Percentiles rank a stretch among this genome's conserved stretches.
Conservation (phyloP, 768 basidiomycete genomes). For the Cystofilobasidium capitatum region DNA sequence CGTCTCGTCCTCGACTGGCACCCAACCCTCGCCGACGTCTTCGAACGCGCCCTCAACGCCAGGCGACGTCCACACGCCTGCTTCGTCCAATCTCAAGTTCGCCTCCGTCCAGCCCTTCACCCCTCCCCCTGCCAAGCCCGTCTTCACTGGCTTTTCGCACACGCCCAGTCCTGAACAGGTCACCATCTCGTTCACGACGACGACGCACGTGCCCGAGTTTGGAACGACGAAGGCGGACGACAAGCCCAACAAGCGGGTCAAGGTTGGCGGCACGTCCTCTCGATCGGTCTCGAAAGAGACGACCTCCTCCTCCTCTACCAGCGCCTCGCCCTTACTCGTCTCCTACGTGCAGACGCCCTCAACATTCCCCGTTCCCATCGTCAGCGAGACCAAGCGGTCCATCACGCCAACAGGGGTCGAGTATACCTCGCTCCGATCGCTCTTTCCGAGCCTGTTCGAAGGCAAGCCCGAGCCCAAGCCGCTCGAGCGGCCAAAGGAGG, state of each 20-base stretch:
- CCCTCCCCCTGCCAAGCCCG: not conserved
- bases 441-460: not conserved
- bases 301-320: not conserved
- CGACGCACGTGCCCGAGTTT: not conserved
- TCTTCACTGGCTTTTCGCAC: not conserved
- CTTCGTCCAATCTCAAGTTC: not conserved
- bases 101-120: not conserved
- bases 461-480: not conserved
- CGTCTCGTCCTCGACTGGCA: not conserved
- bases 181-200: not conserved
- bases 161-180: not conserved
- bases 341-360: too few relatives aligned
- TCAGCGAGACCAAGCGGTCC: not conserved
- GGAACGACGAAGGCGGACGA: not conserved
- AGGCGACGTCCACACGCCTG: not conserved
- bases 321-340: not conserved
- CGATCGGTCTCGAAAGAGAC: too few relatives aligned
- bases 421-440: not conserved
- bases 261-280: not conserved
- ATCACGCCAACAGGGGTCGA: conserved; percentile 1
- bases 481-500: not conserved
- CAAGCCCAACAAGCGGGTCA: not conserved
- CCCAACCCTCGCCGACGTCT: not conserved
- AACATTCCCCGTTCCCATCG: not conserved
- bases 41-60: not conserved